A percentile compares a stretch with the other conserved stretches of the same genome.
These are phyloP conservation scores for Solanum megistacrolobum DNA, from an alignment of 257 asterid species.

Conservation along the genomic window DNA sequence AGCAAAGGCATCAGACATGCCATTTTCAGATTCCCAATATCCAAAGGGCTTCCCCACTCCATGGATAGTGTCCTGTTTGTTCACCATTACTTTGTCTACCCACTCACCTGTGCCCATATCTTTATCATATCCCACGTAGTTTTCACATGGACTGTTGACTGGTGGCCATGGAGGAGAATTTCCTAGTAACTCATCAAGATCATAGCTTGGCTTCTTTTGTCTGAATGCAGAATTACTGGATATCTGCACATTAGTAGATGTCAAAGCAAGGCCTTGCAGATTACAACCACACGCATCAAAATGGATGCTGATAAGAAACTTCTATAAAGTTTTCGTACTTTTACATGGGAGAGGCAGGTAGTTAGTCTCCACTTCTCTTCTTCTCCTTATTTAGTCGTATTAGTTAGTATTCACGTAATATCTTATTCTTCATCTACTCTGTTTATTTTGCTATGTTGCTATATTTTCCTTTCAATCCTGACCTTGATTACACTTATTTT, in stretches of 20 bases:
- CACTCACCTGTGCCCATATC: slow-evolving; percentile 72
- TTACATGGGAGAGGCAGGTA: not conserved
- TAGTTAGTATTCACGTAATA: not conserved
- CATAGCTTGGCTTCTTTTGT: slow-evolving; percentile 61
- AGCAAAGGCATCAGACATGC: slow-evolving; percentile 25
- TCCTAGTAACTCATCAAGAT: slow-evolving; percentile 68
- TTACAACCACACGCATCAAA: not conserved
- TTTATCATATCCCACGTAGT: slow-evolving; percentile 46
- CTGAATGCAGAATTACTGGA: slow-evolving; percentile 33
- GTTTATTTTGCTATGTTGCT: not conserved
- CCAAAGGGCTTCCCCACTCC: slow-evolving; percentile 26
- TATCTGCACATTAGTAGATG: slow-evolving; percentile 25
- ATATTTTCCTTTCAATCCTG: not conserved
- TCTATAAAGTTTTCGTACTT: not conserved
- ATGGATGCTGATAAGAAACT: not conserved
- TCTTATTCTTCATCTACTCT: not conserved
- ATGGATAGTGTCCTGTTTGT: slow-evolving; percentile 46
- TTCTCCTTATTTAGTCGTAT: not conserved
- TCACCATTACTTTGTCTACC: slow-evolving; percentile 97
- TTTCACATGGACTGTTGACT: slow-evolving; percentile 35
- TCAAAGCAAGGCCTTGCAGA: not conserved
- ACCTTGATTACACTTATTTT: not conserved
- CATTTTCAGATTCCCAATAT: slow-evolving; percentile 29
- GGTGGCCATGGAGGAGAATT: slow-evolving; percentile 89
- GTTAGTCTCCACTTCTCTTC: not conserved